phyloP scores from a whole-genome alignment of 148 eudicot genomes.

The Nepenthes mirabilis region DNA sequence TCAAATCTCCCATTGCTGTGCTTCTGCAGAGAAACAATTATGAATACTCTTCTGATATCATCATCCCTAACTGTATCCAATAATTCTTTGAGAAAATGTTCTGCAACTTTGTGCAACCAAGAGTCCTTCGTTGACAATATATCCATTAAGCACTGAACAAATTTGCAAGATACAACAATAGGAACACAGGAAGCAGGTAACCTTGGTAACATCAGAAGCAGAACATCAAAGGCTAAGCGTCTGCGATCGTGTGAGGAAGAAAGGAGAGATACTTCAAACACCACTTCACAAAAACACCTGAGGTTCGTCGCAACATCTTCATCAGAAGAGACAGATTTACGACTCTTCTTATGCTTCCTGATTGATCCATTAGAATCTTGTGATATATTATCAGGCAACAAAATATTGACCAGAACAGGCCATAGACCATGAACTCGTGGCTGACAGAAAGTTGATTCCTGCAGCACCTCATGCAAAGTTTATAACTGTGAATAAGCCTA shows the following conservation, averaged over 20 bases:
- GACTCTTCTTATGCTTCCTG: constrained; percentile 78
- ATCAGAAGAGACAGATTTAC: constrained; percentile 54
- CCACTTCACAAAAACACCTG: constrained; percentile 48
- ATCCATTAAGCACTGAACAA: constrained; percentile 86
- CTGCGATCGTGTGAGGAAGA: constrained; percentile 88
- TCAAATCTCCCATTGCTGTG: constrained; percentile 90
- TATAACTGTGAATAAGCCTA: neutral
- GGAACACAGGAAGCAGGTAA: constrained; percentile 67
- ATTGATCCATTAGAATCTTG: constrained; percentile 40
- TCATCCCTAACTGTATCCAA: constrained; percentile 57
- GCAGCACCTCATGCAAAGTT: constrained; percentile 14
- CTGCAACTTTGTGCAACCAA: constrained; percentile 79
- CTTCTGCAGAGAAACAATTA: constrained; percentile 74
- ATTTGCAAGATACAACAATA: constrained; percentile 55
- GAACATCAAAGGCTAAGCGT: constrained; percentile 69
- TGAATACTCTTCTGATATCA: constrained; percentile 63
- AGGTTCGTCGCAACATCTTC: constrained; percentile 67
- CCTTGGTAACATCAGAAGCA: constrained; percentile 78
- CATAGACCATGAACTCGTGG: constrained; percentile 92
- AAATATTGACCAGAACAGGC: constrained; percentile 52
- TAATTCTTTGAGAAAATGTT: constrained; percentile 57
- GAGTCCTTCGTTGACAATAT: constrained; percentile 64
- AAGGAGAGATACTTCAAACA: constrained; percentile 67
- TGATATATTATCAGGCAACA: constrained; percentile 48
- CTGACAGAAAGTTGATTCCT: constrained; percentile 90